Percentiles rank a stretch among this genome's conserved stretches.
Conservation (phyloP, 768 basidiomycete species). For the Tephrocybe sp. region DNA sequence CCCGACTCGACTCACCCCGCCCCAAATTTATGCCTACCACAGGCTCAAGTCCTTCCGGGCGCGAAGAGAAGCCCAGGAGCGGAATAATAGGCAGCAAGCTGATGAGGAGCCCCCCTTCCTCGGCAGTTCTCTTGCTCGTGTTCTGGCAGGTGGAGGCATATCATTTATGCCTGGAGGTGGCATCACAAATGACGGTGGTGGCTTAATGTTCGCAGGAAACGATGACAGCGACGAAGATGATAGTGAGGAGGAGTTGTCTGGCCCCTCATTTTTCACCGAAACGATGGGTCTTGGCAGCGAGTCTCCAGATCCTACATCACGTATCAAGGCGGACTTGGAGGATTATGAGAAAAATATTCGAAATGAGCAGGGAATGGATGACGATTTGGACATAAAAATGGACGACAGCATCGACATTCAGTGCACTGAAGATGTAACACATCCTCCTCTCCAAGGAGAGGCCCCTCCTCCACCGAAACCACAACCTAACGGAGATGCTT, state of each 20-base stretch:
- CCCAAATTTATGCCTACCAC: slow-evolving; percentile 72
- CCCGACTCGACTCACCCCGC: slow-evolving; percentile 71
- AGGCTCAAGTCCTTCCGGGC: slow-evolving; percentile 65
- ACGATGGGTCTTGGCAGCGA: slow-evolving; percentile 45
- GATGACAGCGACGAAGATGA: slow-evolving; percentile 68
- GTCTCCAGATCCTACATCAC: slow-evolving; percentile 52
- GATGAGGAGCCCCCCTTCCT: slow-evolving; percentile 35
- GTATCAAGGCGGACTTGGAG: slow-evolving; percentile 60
- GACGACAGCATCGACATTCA: slow-evolving; percentile 24
- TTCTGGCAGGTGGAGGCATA: slow-evolving; percentile 55
- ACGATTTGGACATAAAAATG: slow-evolving; percentile 33
- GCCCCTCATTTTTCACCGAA: slow-evolving; percentile 50
- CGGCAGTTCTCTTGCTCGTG: slow-evolving; percentile 48
- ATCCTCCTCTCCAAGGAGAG: slow-evolving; percentile 38
- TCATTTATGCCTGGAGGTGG: slow-evolving; percentile 59
- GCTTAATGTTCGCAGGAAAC: slow-evolving; percentile 59
- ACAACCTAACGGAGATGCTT: slow-evolving; percentile 46
- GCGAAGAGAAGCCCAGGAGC: slow-evolving; percentile 56
- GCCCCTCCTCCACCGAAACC: slow-evolving; percentile 46
- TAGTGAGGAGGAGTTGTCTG: slow-evolving; percentile 21
- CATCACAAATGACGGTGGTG: slow-evolving; percentile 47
- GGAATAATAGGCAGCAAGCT: slow-evolving; percentile 21
- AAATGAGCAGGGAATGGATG: slow-evolving; percentile 34
- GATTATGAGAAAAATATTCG: slow-evolving; percentile 57
- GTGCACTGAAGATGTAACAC: slow-evolving; percentile 20